Percentiles rank a stretch among this genome's conserved stretches.
Conservation (phyloP, 164 flowering plant species). For the Taxillus chinensis region DNA sequence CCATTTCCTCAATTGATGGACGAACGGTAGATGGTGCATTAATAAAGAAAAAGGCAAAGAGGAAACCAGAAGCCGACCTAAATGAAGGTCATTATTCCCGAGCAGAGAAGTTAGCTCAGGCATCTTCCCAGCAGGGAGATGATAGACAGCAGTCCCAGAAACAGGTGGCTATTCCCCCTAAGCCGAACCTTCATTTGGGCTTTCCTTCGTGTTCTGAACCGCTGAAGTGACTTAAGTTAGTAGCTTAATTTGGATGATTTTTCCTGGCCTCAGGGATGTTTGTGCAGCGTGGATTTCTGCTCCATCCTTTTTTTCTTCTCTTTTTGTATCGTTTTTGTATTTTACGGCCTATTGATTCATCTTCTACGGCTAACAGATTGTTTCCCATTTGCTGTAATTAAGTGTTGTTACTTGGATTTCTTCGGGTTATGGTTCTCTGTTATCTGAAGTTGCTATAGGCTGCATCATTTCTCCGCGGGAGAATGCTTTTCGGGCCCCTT, state of each 20-base stretch:
- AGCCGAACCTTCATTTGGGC: constrained; percentile 16
- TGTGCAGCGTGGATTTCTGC: constrained; percentile 1
- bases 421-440: too few species aligned
- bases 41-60: constrained; percentile 38
- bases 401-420: too few species aligned
- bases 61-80: constrained; percentile 29
- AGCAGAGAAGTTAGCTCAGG: constrained; percentile 22
- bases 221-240: constrained; percentile 15
- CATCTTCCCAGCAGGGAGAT: constrained; percentile 19
- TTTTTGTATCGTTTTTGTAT: background rate
- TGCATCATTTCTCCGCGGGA: too few species aligned
- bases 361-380: too few species aligned
- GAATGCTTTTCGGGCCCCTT: too few species aligned
- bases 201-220: constrained; percentile 19
- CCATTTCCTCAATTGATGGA: constrained; percentile 17
- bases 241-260: constrained; percentile 4
- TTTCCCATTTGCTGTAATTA: too few species aligned
- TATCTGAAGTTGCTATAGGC: too few species aligned
- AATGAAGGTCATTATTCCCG: constrained; percentile 19
- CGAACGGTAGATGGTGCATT: constrained; percentile 18
- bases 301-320: background rate
- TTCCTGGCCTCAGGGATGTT: constrained; percentile 2
- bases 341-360: too few species aligned
- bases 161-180: constrained; percentile 16
- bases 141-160: constrained; percentile 29